Evolutionary conservation across 495 filamentous ascomycete genomes (phyloP), one percentile per base, ranked within the genome.

Genomic region (Penicillium antarcticum): DNA sequence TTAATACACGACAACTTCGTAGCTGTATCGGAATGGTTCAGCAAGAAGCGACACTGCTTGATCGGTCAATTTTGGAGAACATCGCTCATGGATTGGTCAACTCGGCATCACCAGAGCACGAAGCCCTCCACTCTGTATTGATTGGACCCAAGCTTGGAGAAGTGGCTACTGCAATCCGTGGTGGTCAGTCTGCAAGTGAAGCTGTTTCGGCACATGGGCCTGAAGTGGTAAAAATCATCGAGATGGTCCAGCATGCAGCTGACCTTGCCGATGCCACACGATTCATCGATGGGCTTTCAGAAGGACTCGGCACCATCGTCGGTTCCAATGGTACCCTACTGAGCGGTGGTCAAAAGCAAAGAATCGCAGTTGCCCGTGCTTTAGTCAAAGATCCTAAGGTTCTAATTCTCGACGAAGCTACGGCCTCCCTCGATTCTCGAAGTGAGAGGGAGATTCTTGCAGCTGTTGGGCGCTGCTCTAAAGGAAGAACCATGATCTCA

Each of bases 321-420:
- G 84, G 83, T 0, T 54, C 68, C 7, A 76, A 74, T 34, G 84
- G 82, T 3, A 63, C 65, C 1, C 72, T 77, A 14, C 72, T 87
- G 18, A 81, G 76, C 7, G 80, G 80, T 11, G 80, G 81, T 50
- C 62, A 89, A 47, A 79, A 78, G 35, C 84, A 87, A 55, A 66
- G 83, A 13, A 59, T 87, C 18, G 71, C 85, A 2, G 80, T 89
- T 42, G 85, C 86, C 0, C 73, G 86, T 13, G 82, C 81, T 13
- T 78, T 89, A 24, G 77, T 92, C 44, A 87, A 87, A 56, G 75
- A 87, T 44, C 88, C 89, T 0, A 80, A 79, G 24, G 83, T 95
- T 48, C 66, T 95, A 5, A 83, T 94, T 26, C 70, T 95, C 4
- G 88, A 92, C 60, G 89, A 94, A 65, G 88, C 89, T 10, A 92